Evolutionary conservation across 2,329 filamentous ascomycete species (phyloP).

Genomic region (Aspergillus sergii): DNA sequence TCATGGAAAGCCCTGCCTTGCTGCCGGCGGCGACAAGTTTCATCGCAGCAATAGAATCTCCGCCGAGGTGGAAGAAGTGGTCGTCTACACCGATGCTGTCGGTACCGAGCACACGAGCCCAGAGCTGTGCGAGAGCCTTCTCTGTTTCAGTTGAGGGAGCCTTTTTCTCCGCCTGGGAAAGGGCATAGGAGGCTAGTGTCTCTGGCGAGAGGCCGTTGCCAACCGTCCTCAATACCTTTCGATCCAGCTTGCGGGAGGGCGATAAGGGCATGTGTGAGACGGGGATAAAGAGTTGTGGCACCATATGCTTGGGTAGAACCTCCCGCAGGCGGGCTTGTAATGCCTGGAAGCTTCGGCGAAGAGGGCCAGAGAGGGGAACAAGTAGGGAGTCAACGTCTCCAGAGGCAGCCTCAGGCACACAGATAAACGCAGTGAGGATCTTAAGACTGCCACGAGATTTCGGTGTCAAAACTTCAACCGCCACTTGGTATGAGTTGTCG

Average conservation of each 20-base stretch:
- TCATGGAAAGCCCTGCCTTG: not conserved
- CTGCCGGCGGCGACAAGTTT: slow-evolving; percentile 2
- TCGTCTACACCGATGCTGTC: not conserved
- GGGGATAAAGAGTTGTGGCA: slow-evolving; percentile 9
- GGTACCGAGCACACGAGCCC: slow-evolving; percentile 2
- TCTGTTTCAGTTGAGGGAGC: not conserved
- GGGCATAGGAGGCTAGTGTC: not conserved
- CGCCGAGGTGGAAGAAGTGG: slow-evolving; percentile 33
- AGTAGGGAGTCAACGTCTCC: not conserved
- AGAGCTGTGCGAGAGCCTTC: not conserved
- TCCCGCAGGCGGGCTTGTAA: not conserved
- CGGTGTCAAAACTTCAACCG: not conserved
- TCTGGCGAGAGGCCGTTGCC: not conserved
- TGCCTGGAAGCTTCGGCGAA: not conserved
- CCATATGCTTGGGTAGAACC: slow-evolving; percentile 9
- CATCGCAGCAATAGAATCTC: slow-evolving; percentile 31
- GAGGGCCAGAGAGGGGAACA: not conserved
- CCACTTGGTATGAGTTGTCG: not conserved
- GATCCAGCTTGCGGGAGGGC: slow-evolving; percentile 9
- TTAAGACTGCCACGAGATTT: not conserved
- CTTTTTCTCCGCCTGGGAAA: not conserved
- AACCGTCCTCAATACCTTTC: not conserved
- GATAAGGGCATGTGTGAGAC: slow-evolving; percentile 7
- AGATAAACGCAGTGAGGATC: not conserved
- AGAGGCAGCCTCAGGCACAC: not conserved